Conservation (phyloP, 108 stramenopile genomes). For the Skeletonema tropicum region DNA sequence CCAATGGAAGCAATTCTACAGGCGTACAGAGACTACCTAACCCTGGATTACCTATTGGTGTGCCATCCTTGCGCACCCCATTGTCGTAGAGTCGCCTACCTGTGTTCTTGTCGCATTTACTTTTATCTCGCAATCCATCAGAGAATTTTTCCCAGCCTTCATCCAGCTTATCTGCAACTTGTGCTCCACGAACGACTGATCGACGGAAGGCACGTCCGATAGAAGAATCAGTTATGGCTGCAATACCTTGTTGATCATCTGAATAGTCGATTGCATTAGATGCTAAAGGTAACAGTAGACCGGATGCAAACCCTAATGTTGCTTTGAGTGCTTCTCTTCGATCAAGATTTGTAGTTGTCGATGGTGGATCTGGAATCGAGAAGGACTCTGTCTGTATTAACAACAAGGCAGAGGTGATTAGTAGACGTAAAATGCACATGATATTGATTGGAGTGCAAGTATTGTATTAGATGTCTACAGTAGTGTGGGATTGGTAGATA, state of each 20-base stretch:
- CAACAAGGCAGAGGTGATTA: background rate
- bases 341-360: background rate
- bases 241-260: slow-evolving; percentile 49
- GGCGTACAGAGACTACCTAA: slow-evolving; percentile 57
- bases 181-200: slow-evolving; percentile 48
- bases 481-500: too few species aligned
- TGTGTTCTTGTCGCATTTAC: slow-evolving; percentile 57
- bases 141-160: slow-evolving; percentile 58
- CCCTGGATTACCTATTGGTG: slow-evolving; percentile 62
- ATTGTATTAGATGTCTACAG: too few species aligned
- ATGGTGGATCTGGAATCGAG: background rate
- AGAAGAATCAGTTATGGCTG: slow-evolving; percentile 50
- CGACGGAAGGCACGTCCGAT: slow-evolving; percentile 50
- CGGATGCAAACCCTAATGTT: background rate
- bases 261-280: slow-evolving; percentile 18
- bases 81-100: slow-evolving; percentile 64
- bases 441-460: too few species aligned
- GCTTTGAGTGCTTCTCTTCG: slow-evolving; percentile 1
- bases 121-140: slow-evolving; percentile 51
- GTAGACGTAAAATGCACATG: background rate
- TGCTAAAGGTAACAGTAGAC: slow-evolving; percentile 14
- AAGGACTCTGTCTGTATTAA: background rate
- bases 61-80: slow-evolving; percentile 63
- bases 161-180: slow-evolving; percentile 57
- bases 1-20: slow-evolving; percentile 38